These are phyloP conservation scores for Pezicula radicicola DNA, from an alignment of 2,329 filamentous ascomycete genomes.

Conservation along the genomic window DNA sequence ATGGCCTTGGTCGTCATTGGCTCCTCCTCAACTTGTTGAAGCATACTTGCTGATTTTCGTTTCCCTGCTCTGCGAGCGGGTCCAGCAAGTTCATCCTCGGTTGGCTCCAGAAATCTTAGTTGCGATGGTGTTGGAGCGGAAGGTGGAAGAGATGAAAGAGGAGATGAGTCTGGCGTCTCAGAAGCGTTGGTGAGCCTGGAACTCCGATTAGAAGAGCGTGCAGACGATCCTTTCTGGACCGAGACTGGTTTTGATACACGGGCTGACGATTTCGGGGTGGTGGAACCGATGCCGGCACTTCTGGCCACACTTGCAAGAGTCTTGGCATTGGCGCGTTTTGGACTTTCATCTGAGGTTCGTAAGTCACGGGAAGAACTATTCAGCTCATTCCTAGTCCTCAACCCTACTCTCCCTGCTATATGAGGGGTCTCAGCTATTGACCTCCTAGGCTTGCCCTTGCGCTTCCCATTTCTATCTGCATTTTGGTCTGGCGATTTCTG, in stretches of 20 bases:
- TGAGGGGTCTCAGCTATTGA: neutral
- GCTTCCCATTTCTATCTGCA: neutral
- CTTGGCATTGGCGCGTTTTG: neutral
- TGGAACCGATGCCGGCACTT: neutral
- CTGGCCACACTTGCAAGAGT: neutral
- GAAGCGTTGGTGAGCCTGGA: slow-evolving; percentile 3
- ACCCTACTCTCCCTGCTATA: neutral
- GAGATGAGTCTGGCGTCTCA: neutral
- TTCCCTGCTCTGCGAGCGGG: slow-evolving; percentile 7
- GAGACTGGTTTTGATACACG: neutral
- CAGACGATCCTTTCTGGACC: neutral
- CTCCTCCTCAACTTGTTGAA: neutral
- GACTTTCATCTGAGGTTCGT: slow-evolving; percentile 1
- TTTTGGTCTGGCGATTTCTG: neutral
- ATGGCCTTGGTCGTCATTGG: neutral
- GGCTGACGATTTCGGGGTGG: neutral
- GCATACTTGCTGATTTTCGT: slow-evolving; percentile 14
- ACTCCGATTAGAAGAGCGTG: slow-evolving; percentile 17
- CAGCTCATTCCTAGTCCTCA: slow-evolving; percentile 7
- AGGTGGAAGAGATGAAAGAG: neutral
- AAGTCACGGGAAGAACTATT: slow-evolving; percentile 6
- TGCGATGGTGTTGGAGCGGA: neutral
- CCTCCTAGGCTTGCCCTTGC: neutral
- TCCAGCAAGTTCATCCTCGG: neutral
- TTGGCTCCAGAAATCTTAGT: neutral